A percentile compares a stretch with the other conserved stretches of the same genome.
Conservation (phyloP, 1,139 yeast genomes). For the Nadsonia starkeyi-henricii region DNA sequence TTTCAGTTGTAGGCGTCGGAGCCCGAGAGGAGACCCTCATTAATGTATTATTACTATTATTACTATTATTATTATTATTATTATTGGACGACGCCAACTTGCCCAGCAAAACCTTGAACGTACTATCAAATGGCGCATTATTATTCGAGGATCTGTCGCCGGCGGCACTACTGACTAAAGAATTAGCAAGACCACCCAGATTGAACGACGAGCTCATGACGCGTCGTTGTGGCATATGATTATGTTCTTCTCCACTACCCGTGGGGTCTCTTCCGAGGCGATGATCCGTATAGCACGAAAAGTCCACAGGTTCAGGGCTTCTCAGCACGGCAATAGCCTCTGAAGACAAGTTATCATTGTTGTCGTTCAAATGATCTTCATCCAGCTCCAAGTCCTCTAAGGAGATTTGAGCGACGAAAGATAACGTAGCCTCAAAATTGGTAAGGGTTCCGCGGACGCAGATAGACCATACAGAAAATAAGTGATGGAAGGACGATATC, state of each 20-base stretch:
- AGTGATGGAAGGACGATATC: slow-evolving; percentile 46
- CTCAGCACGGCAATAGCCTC: neutral
- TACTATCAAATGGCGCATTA: slow-evolving; percentile 19
- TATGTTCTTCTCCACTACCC: too few species aligned
- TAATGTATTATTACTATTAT: too few species aligned
- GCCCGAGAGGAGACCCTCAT: too few species aligned
- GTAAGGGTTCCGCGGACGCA: slow-evolving; percentile 37
- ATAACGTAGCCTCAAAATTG: slow-evolving; percentile 49
- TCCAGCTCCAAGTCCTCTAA: slow-evolving; percentile 26
- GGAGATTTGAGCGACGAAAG: slow-evolving; percentile 36
- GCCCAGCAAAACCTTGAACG: slow-evolving; percentile 22
- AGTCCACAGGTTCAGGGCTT: slow-evolving; percentile 2
- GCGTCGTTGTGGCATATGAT: slow-evolving; percentile 1
- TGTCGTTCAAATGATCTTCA: slow-evolving; percentile 4
- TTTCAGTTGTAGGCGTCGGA: too few species aligned
- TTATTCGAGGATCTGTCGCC: too few species aligned
- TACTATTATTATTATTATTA: too few species aligned
- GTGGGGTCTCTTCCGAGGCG: slow-evolving; percentile 1
- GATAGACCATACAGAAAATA: slow-evolving; percentile 35
- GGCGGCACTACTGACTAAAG: slow-evolving; percentile 11
- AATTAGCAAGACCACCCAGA: slow-evolving; percentile 4
- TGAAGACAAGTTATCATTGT: neutral
- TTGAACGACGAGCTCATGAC: slow-evolving; percentile 2
- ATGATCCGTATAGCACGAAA: slow-evolving; percentile 7
- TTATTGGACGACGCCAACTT: slow-evolving; percentile 11